Base-by-base conservation (phyloP, 495 filamentous ascomycete genomes). In the Parachaetomium inaequale region DNA sequence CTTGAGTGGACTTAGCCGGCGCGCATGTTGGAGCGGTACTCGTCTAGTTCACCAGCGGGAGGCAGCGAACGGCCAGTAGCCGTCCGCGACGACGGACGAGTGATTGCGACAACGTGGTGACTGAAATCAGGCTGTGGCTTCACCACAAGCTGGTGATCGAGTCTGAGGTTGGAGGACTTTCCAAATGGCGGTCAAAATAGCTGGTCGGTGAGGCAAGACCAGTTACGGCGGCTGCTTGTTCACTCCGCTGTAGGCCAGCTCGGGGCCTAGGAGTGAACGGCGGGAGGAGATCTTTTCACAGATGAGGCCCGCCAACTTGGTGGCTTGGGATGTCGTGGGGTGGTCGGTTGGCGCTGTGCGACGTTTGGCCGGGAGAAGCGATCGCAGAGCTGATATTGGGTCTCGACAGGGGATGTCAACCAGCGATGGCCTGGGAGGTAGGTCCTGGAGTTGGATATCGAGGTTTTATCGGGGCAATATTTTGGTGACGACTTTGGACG, bases 161-260 rank as follows among this genome's bases (percentile, higher is more conserved):
- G 17, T 10, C 14, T 26, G 25, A 1, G 1, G 40, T 2, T 15
- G 59, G 32, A 2, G 43, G 23, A n/a, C 7, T 32, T 43, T 14
- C 17, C 8, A 23, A 15, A 40, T 23, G 52, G 31, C 26, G 21
- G 49, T 59, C 67, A 64, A 58, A 64, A 58, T 45, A 36, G 45
- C n/a, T 21, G 56, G 19, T 38, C 23, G 57, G 31, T 12, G 50
- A 42, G n/a, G 56, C 68, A 82, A 79, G 78, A 71, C 82, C 78
- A 93, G 78, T 97, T 98, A 98, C 82, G 94, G 94, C 72, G 94
- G 94, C 83, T 94, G 93, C 82, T 92, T 94, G 81, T 93, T 89
- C 82, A 89, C 91, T 87, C 94, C 92, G 82, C 86, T 85, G 79
- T 94, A 93, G 84, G 91, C 89, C 91, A 85, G 83, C 70, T 86